These are phyloP conservation scores for Cercospora sp. DNA, from an alignment of 2,329 filamentous ascomycete species.

Conservation along the genomic window DNA sequence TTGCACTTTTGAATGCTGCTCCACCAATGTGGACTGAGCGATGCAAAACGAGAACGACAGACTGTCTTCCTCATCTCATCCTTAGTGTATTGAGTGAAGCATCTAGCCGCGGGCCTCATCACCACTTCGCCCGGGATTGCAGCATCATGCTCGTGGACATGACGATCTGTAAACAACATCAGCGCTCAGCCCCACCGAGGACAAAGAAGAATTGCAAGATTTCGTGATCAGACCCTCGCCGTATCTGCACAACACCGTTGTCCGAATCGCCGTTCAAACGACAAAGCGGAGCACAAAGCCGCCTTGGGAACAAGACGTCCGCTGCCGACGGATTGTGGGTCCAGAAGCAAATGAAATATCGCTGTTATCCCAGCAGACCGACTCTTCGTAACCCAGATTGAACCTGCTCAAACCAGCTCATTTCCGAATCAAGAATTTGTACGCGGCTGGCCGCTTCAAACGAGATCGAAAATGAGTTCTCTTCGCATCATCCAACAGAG, in stretches of 20 bases:
- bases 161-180: not conserved
- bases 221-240: not conserved
- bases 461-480: not conserved
- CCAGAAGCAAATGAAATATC: not conserved
- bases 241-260: not conserved
- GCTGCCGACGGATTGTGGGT: not conserved
- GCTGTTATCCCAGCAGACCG: not conserved
- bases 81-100: no score
- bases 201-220: not conserved
- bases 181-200: not conserved
- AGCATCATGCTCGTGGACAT: not conserved
- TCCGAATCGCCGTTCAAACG: not conserved
- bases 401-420: not conserved
- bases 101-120: no score
- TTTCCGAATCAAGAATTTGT: not conserved
- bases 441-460: no score
- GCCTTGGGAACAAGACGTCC: no score
- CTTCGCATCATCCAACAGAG: not conserved
- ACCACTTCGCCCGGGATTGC: not conserved
- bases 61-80: no score
- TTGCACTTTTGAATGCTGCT: no score
- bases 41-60: no score
- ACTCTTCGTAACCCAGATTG: not conserved
- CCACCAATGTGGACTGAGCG: no score
- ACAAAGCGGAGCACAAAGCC: not conserved